Evolutionary conservation across 1,284 basidiomycete genomes (phyloP).

Genomic region (Ustilago vetiveriae): DNA sequence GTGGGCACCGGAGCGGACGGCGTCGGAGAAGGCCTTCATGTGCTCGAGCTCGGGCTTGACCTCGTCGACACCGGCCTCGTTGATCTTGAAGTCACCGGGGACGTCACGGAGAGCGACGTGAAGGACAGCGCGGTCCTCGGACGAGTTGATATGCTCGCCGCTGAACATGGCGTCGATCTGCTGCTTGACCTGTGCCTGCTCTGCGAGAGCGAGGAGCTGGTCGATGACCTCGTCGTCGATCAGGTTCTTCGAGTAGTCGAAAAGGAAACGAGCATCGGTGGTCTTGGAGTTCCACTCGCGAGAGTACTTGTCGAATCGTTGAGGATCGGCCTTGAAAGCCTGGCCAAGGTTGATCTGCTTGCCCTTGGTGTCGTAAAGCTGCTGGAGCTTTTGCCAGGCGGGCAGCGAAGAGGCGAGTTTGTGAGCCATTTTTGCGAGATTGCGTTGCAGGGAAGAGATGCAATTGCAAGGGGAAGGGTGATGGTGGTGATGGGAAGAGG

Average conservation of each 20-base stretch:
- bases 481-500: slow-evolving; percentile 10
- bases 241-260: slow-evolving; percentile 97
- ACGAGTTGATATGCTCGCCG: slow-evolving; percentile 97
- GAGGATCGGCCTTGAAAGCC: slow-evolving; percentile 86
- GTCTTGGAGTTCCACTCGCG: slow-evolving; percentile 75
- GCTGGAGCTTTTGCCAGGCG: slow-evolving; percentile 90
- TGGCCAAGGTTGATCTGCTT: slow-evolving; percentile 84
- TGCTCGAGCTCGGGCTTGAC: slow-evolving; percentile 86
- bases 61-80: slow-evolving; percentile 82
- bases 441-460: background rate
- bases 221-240: slow-evolving; percentile 82
- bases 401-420: slow-evolving; percentile 65
- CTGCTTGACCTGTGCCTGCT: slow-evolving; percentile 85
- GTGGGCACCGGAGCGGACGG: slow-evolving; percentile 85
- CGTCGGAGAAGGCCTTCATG: slow-evolving; percentile 88
- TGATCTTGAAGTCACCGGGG: slow-evolving; percentile 73
- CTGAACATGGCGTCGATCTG: slow-evolving; percentile 92
- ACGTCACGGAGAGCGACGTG: slow-evolving; percentile 94
- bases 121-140: slow-evolving; percentile 93
- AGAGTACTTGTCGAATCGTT: slow-evolving; percentile 87
- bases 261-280: slow-evolving; percentile 80
- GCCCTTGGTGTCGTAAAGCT: slow-evolving; percentile 80
- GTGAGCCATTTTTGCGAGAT: slow-evolving; percentile 35
- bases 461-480: background rate
- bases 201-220: slow-evolving; percentile 79